These are phyloP conservation scores for Aspergillus awamori DNA, from an alignment of 2,329 filamentous ascomycete species.

Conservation along the genomic window DNA sequence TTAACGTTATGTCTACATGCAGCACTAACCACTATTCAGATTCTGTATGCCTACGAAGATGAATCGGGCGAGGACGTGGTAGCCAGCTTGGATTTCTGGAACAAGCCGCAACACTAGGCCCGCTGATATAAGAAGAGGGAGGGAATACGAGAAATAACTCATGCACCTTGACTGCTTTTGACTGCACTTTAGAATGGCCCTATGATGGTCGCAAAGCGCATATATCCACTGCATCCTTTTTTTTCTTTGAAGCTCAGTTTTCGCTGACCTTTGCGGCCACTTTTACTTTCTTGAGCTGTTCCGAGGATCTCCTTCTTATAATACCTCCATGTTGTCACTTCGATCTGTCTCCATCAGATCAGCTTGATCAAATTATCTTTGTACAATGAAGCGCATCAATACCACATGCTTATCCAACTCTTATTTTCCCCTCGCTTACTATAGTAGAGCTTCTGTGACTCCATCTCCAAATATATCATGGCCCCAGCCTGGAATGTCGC, in stretches of 20 bases:
- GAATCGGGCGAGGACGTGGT: slow-evolving; percentile 91
- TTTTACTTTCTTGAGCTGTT: background rate
- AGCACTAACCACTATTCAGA: slow-evolving; percentile 59
- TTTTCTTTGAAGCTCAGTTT: slow-evolving; percentile 5
- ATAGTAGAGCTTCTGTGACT: too few relatives aligned
- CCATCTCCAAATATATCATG: too few relatives aligned
- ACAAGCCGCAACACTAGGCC: slow-evolving; percentile 50
- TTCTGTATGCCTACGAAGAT: slow-evolving; percentile 96
- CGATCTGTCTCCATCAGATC: slow-evolving; percentile 21
- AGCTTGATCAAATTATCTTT: slow-evolving; percentile 28
- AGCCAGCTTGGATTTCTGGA: slow-evolving; percentile 96
- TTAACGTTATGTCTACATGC: background rate
- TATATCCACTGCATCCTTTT: slow-evolving; percentile 17
- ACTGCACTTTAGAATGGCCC: slow-evolving; percentile 22
- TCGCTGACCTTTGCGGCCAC: background rate
- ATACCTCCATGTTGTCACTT: slow-evolving; percentile 22
- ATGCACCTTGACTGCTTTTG: slow-evolving; percentile 19
- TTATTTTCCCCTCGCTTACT: slow-evolving; percentile 19
- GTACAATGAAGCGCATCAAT: slow-evolving; percentile 47
- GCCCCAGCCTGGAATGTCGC: too few relatives aligned
- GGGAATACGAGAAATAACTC: slow-evolving; percentile 12
- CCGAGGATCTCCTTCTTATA: slow-evolving; percentile 5
- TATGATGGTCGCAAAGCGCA: background rate
- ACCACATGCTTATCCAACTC: slow-evolving; percentile 37
- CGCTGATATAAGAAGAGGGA: slow-evolving; percentile 6